phyloP scores from a whole-genome alignment of 2,329 filamentous ascomycete genomes.

The Ploettnerulaceae sp. region DNA sequence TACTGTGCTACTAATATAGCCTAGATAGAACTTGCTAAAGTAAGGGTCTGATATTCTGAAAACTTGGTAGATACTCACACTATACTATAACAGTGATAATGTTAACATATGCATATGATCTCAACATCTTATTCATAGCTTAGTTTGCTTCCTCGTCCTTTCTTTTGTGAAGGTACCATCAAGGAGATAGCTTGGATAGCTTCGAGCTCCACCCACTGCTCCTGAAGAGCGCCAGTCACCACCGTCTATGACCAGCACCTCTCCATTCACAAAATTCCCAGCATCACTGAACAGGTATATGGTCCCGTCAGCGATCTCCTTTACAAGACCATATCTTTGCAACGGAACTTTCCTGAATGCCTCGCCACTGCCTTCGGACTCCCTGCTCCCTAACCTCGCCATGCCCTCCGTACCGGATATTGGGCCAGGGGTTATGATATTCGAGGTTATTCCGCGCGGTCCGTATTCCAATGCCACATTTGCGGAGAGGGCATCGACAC shows the following conservation, averaged over 20 bases:
- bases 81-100: too few relatives aligned
- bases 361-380: slow-evolving; percentile 21
- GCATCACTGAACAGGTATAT: slow-evolving; percentile 84
- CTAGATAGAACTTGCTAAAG: too few relatives aligned
- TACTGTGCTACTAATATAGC: too few relatives aligned
- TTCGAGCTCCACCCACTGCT: slow-evolving; percentile 14
- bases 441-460: slow-evolving; percentile 78
- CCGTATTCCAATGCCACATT: slow-evolving; percentile 85
- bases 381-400: slow-evolving; percentile 48
- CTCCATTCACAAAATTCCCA: slow-evolving; percentile 81
- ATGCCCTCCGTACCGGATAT: slow-evolving; percentile 78
- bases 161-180: slow-evolving; percentile 21
- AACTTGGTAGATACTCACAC: too few relatives aligned
- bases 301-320: slow-evolving; percentile 89
- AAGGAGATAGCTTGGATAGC: slow-evolving; percentile 31
- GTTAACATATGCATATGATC: too few relatives aligned
- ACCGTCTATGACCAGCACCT: slow-evolving; percentile 70
- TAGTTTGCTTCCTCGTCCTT: slow-evolving; percentile 13
- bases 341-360: slow-evolving; percentile 54
- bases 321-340: slow-evolving; percentile 72
- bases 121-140: too few relatives aligned
- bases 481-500: slow-evolving; percentile 77
- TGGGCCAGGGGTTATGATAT: slow-evolving; percentile 79
- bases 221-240: slow-evolving; percentile 28
- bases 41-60: too few relatives aligned